phyloP scores from a whole-genome alignment of 106 monocot species.

The Acorus gramineus region DNA sequence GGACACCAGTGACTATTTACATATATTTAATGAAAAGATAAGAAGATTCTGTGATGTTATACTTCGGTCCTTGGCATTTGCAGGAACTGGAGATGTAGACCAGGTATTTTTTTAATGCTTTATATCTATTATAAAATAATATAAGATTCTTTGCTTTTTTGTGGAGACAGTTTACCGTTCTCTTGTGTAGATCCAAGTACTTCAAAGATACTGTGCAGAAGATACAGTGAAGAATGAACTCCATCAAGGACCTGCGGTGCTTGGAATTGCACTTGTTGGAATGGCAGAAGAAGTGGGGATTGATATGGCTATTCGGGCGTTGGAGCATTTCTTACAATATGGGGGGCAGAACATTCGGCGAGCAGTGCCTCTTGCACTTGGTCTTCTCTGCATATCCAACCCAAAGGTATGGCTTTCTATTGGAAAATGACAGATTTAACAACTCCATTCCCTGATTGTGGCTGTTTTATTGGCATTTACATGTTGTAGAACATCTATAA shows the following conservation, averaged over 20 bases:
- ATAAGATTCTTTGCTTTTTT: too few species aligned
- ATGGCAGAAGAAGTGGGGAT: slow-evolving; percentile 97
- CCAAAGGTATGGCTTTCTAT: slow-evolving; percentile 47
- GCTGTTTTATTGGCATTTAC: not conserved
- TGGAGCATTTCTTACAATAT: slow-evolving; percentile 89
- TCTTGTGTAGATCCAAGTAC: slow-evolving; percentile 72
- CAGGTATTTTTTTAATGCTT: slow-evolving; percentile 35
- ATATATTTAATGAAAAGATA: slow-evolving; percentile 93
- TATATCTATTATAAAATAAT: not conserved
- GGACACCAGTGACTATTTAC: slow-evolving; percentile 83
- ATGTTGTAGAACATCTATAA: not conserved
- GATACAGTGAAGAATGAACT: slow-evolving; percentile 92
- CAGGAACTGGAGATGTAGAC: slow-evolving; percentile 94
- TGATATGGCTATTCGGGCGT: slow-evolving; percentile 86
- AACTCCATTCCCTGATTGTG: not conserved
- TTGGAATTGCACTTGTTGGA: slow-evolving; percentile 90
- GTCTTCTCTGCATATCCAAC: slow-evolving; percentile 91
- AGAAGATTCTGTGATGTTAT: slow-evolving; percentile 92
- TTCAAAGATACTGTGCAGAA: slow-evolving; percentile 74
- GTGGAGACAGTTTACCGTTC: not conserved
- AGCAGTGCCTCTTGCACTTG: slow-evolving; percentile 89
- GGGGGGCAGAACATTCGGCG: slow-evolving; percentile 94
- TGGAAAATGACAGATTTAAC: too few species aligned
- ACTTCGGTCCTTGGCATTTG: slow-evolving; percentile 88
- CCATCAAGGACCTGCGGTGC: slow-evolving; percentile 93